A percentile compares a stretch with the other conserved stretches of the same genome.
phyloP scores from a whole-genome alignment of 495 filamentous ascomycete species.

The Tuber brumale region DNA sequence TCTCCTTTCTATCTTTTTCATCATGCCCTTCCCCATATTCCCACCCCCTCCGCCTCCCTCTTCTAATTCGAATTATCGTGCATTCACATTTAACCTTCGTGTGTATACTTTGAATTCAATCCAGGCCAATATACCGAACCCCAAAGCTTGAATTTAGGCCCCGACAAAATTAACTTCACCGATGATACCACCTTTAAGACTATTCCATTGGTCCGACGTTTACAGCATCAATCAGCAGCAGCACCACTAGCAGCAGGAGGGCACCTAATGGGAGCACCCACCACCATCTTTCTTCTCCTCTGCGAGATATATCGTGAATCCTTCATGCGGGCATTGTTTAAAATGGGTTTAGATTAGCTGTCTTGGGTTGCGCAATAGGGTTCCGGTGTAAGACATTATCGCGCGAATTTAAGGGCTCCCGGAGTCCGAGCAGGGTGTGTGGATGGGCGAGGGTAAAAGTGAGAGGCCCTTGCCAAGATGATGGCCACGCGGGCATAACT shows the following conservation, averaged over 20 bases:
- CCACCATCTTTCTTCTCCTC: neutral
- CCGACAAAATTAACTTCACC: neutral
- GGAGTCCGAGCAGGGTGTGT: neutral
- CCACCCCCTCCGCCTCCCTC: neutral
- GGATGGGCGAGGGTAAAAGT: neutral
- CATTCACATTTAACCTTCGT: neutral
- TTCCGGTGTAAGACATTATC: conserved; percentile 5
- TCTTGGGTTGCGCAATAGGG: conserved; percentile 5
- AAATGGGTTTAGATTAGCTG: neutral
- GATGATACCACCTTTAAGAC: neutral
- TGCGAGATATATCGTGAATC: neutral
- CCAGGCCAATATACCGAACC: neutral
- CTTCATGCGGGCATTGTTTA: neutral
- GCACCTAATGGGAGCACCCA: neutral
- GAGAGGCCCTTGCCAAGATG: neutral
- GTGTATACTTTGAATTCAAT: conserved; percentile 2
- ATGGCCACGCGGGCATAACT: neutral
- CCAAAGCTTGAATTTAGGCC: neutral
- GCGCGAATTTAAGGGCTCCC: conserved; percentile 1
- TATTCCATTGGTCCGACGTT: neutral
- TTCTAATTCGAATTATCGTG: neutral
- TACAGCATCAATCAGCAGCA: neutral
- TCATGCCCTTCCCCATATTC: neutral
- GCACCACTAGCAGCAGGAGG: neutral
- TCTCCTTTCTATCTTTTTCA: neutral